These are phyloP conservation scores for Rhododendron henanense DNA, from an alignment of 148 eudicot genomes.

Conservation along the genomic window DNA sequence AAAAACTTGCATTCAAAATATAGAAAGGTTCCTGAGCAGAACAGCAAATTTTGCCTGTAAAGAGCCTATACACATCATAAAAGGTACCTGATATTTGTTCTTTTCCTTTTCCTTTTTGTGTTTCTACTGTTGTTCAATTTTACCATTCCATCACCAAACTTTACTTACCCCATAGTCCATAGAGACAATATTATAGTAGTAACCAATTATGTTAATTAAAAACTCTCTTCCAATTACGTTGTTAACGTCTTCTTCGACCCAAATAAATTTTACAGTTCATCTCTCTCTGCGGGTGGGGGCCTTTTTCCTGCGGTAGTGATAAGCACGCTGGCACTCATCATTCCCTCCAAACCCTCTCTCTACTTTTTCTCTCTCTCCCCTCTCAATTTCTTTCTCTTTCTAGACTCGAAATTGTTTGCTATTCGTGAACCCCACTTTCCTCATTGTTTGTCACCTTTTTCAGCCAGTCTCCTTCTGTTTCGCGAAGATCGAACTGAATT, in stretches of 20 bases:
- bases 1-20: not conserved
- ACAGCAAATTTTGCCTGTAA: constrained; percentile 10
- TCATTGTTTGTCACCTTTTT: constrained; percentile 5
- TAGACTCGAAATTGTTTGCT: not conserved
- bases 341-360: constrained; percentile 42
- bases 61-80: not conserved
- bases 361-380: constrained; percentile 17
- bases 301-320: constrained; percentile 40
- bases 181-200: not conserved
- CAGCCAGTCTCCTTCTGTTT: not conserved
- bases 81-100: not conserved
- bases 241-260: not conserved
- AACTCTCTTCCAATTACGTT: not conserved
- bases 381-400: constrained; percentile 13
- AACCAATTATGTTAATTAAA: not conserved
- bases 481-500: constrained; percentile 6
- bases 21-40: not conserved
- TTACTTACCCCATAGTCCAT: not conserved
- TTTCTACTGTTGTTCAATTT: not conserved
- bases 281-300: constrained; percentile 3
- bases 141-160: not conserved
- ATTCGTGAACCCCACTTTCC: constrained; percentile 5
- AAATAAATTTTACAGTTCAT: not conserved
- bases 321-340: constrained; percentile 66
- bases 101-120: not conserved